A percentile compares a stretch with the other conserved stretches of the same genome.
These are phyloP conservation scores for Naganishia albida DNA, from an alignment of 1,284 basidiomycete genomes.

Conservation along the genomic window DNA sequence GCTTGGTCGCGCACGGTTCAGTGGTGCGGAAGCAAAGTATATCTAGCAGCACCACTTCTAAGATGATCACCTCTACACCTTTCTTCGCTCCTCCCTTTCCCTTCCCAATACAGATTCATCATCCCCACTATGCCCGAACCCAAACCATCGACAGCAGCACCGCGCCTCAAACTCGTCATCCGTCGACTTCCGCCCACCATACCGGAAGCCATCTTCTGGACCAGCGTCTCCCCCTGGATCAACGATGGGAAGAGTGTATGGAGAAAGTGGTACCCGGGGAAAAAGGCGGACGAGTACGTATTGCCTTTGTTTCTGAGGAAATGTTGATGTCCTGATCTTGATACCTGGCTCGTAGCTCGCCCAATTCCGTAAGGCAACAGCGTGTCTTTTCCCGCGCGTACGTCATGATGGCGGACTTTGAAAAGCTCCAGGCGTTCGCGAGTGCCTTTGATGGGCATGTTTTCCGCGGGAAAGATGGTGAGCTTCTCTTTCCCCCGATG, in stretches of 20 bases:
- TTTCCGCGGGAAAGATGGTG: conserved; percentile 88
- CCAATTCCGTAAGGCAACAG: conserved; percentile 59
- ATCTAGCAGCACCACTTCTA: not conserved
- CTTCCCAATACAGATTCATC: not conserved
- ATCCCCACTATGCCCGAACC: conserved; percentile 19
- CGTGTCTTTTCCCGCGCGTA: conserved; percentile 85
- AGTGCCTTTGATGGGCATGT: conserved; percentile 86
- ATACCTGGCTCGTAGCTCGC: conserved; percentile 38
- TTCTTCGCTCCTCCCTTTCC: not conserved
- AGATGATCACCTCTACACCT: not conserved
- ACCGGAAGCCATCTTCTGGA: conserved; percentile 91
- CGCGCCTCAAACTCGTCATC: conserved; percentile 81
- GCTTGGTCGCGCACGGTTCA: too few relatives aligned
- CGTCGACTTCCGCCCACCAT: conserved; percentile 86
- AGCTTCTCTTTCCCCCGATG: conserved; percentile 37
- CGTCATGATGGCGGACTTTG: conserved; percentile 78
- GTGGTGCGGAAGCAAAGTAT: too few relatives aligned
- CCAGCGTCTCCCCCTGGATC: conserved; percentile 78
- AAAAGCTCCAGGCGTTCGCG: conserved; percentile 73
- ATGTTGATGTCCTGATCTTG: conserved; percentile 60
- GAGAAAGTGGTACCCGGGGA: conserved; percentile 69
- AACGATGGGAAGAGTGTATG: conserved; percentile 66
- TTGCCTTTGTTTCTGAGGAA: too few relatives aligned
- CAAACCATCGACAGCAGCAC: conserved; percentile 32
- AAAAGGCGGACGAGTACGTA: conserved; percentile 70